Percentiles rank a stretch among this genome's conserved stretches.
Evolutionary conservation across 164 flowering plant species (phyloP).

Genomic region (Dillenia suffruticosa): DNA sequence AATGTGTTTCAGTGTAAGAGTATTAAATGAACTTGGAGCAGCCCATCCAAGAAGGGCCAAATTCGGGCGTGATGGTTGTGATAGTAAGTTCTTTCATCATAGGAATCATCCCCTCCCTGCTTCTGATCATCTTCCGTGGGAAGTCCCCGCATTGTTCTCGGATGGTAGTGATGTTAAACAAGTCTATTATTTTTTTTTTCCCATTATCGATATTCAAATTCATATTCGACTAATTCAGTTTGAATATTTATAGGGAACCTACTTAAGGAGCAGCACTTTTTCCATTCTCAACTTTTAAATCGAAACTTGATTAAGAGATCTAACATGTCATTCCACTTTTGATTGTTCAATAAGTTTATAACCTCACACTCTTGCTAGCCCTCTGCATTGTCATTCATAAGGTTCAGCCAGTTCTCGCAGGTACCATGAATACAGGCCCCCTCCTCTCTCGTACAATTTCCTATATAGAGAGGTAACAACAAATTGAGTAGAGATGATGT

Average conservation of each 20-base stretch:
- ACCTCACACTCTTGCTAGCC: constrained; percentile 47
- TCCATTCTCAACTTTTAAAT: no score
- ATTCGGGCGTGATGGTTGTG: constrained; percentile 41
- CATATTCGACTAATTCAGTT: no score
- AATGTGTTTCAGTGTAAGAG: constrained; percentile 45
- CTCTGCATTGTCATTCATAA: constrained; percentile 39
- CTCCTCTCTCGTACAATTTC: not conserved
- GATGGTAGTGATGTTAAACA: constrained; percentile 20
- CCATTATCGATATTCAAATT: no score
- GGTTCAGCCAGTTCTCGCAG: constrained; percentile 52
- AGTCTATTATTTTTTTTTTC: no score
- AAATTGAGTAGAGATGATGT: not conserved
- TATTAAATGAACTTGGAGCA: constrained; percentile 67
- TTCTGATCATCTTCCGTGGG: constrained; percentile 22
- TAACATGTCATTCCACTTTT: no score
- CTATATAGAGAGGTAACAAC: not conserved
- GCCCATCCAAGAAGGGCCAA: constrained; percentile 54
- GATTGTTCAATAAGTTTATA: constrained; percentile 15
- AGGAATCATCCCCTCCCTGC: constrained; percentile 19
- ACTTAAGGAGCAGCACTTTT: no score
- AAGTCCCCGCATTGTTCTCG: constrained; percentile 37
- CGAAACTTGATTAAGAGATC: no score
- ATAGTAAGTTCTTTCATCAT: constrained; percentile 23
- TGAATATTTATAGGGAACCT: no score
- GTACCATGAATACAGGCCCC: constrained; percentile 7